Evolutionary conservation across 2,329 filamentous ascomycete species (phyloP).

Genomic region (Didymella lethalis): DNA sequence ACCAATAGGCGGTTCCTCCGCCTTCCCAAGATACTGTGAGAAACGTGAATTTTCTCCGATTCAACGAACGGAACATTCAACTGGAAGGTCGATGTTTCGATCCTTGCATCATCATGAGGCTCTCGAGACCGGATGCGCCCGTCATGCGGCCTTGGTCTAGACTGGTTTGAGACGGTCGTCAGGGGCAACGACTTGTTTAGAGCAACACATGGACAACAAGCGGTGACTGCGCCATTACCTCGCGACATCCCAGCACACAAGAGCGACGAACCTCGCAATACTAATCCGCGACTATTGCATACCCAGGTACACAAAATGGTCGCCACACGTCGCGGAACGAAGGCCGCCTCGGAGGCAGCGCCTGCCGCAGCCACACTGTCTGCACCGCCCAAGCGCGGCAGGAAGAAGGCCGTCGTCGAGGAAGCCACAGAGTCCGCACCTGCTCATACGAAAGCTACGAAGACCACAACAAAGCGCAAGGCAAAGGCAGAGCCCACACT

Average conservation of each 20-base stretch:
- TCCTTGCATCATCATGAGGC: conserved; percentile 7
- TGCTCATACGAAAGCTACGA: conserved; percentile 29
- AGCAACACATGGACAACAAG: conserved; percentile 36
- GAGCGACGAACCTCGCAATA: conserved; percentile 19
- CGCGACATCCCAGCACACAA: conserved; percentile 22
- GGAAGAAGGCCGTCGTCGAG: conserved; percentile 37
- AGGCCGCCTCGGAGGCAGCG: conserved; percentile 33
- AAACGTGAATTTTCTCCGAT: neutral
- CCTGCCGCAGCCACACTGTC: conserved; percentile 39
- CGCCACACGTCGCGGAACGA: conserved; percentile 43
- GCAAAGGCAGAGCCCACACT: conserved; percentile 28
- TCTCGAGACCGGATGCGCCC: conserved; percentile 3
- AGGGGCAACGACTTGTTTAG: conserved; percentile 25
- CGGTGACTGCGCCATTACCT: conserved; percentile 21
- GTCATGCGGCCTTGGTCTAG: conserved; percentile 2
- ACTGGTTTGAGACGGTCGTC: conserved; percentile 22
- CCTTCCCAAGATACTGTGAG: neutral
- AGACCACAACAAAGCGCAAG: conserved; percentile 33
- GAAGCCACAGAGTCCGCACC: conserved; percentile 31
- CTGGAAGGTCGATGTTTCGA: neutral
- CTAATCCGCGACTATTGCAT: conserved; percentile 26
- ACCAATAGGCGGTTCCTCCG: neutral
- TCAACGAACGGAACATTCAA: neutral
- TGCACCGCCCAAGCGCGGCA: conserved; percentile 45
- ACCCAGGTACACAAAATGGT: conserved; percentile 35